Conservation (phyloP, 331 rosid genomes). For the Malus hybrid region DNA sequence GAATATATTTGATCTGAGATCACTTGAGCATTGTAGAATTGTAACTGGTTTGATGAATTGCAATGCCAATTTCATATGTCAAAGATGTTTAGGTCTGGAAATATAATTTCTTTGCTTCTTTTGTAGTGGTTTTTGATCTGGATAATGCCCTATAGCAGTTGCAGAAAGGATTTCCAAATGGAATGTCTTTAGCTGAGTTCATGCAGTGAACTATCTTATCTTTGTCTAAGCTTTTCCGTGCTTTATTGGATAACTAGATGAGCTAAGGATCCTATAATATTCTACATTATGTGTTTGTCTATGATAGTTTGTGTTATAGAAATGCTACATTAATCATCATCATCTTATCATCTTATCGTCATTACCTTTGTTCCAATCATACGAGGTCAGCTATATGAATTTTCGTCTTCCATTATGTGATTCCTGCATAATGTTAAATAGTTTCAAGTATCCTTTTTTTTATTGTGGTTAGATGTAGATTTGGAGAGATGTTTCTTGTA, state of each 20-base stretch:
- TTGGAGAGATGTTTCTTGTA: neutral
- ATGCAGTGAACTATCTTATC: neutral
- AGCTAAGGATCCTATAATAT: neutral
- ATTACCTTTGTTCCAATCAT: neutral
- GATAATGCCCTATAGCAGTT: neutral
- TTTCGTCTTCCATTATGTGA: neutral
- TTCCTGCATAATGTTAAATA: neutral
- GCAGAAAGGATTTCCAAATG: neutral
- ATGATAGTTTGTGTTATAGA: neutral
- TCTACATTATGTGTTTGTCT: neutral
- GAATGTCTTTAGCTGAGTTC: neutral
- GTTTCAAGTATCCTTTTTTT: neutral
- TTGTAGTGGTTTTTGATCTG: neutral
- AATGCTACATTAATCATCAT: neutral
- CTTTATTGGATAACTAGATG: neutral
- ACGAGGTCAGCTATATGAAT: neutral
- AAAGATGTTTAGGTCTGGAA: conserved; percentile 1
- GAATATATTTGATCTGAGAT: neutral
- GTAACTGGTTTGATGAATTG: neutral
- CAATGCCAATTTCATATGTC: neutral
- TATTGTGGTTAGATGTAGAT: neutral
- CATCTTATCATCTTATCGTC: neutral
- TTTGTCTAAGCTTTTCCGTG: neutral
- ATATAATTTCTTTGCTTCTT: neutral
- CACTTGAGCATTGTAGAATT: neutral